Evolutionary conservation across 306 rosid genomes (phyloP), one percentile per base, ranked within the genome.

Genomic region (Oemleria cerasiformis): DNA sequence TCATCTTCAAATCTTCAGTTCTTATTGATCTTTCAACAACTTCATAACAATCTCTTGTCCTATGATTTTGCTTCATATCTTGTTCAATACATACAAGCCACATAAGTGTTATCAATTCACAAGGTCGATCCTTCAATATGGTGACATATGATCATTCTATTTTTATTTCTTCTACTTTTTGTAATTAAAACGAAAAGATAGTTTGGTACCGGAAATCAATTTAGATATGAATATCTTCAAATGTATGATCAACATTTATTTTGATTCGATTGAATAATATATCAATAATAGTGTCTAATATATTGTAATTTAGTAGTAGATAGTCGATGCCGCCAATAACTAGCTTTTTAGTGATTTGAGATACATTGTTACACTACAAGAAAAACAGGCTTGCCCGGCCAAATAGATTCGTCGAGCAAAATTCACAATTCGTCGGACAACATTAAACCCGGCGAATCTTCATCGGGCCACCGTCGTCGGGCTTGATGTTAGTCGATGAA

Each of bases 31-130:
- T 4, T 38, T 39, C 23, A 61, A 34, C 43, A 41, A 34, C n/a
- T 43, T 17, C 44, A 61, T 38, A 40, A 45, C 51, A 65, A n/a
- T 48, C 39, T 57, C 23, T 20, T 71, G 81, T 51, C 53, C 10
- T 19, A 17, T 9, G 50, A 40, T 3, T 12, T 54, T 34, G 40
- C 63, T 50, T 54, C 49, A 34, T 56, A 77, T 70, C 70, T 59
- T 73, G 53, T 68, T 74, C 78, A 68, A 30, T 14, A 43, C 7
- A 67, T 71, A 20, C 23, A 20, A 53, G 59, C 83, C 79, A 75
- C 83, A 79, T 7, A 63, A 45, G 45, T 44, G 42, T 78, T 72
- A 72, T 72, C 77, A 41, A 30, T 56, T 64, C 11, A 43, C 10
- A 65, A 44, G 56, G 58, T 23, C 63, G 56, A 57, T 23, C 63